Base-by-base conservation (phyloP, 805 yeast genomes). In the Diddensiella transvaalensis region DNA sequence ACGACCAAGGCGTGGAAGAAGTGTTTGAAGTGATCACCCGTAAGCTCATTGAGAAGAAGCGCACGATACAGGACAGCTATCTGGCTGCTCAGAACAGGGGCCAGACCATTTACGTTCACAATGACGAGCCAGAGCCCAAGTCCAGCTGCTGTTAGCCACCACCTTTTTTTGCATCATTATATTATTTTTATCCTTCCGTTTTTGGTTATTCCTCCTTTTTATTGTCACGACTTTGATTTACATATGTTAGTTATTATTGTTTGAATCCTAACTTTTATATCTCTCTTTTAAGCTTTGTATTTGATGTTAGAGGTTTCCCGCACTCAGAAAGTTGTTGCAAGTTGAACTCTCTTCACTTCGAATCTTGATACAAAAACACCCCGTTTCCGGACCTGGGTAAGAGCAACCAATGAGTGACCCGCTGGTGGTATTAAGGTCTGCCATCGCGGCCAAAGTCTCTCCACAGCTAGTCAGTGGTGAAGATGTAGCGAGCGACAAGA, bases 1-100 rank as follows among this genome's bases (percentile, higher is more conserved):
- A 64, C 45, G 67, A 59, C 47, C 61, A 64, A 48, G 67, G 68
- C 5, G 67, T 64, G 26, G 57, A 57, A 33, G 68, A 64, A 46
- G 63, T 64, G 18, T 64, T 64, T 46, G 66, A 64, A 46, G 59
- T 52, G 26, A 64, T 64, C 36, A 60, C 66, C 11, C 51, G 62
- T 15, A 59, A 61, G 45, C 52, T 64, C 18, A 59, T 64, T 22
- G 54, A 52, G 35, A 53, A 57, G 45, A 49, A 49, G 44, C 44
- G 50, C 8, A 13, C 22, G 19, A 54, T 49, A n/a, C 46, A 49
- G 41, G 51, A 51, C n/a, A 32, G 38, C 36, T 54, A 50, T 35
- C 13, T 46, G 36, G 50, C 54, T 45, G 44, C 33, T 39, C 54
- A 56, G 47, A 48, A 50, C 32, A 44, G 57, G n/a, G 45, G 53